Evolutionary conservation across 768 basidiomycete species (phyloP).

Genomic region (Lentinula edodes): DNA sequence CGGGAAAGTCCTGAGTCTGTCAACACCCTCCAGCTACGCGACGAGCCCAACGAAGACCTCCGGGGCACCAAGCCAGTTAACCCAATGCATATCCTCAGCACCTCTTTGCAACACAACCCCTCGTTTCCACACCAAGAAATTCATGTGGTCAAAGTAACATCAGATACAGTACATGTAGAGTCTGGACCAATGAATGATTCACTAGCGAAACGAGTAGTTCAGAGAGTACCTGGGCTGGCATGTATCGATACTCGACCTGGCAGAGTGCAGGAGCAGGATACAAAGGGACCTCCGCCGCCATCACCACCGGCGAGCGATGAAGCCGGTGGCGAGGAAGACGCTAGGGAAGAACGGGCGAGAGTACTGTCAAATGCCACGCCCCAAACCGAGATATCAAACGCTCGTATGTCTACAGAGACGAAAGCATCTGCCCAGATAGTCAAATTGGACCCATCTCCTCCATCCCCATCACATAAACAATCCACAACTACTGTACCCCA

Average conservation of each 20-base stretch:
- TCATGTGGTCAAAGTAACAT: conserved; percentile 50
- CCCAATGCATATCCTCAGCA: conserved; percentile 24
- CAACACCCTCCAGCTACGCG: conserved; percentile 20
- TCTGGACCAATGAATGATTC: conserved; percentile 27
- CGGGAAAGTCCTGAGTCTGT: conserved; percentile 30
- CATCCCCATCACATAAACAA: conserved; percentile 16
- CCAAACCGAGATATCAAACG: conserved; percentile 6
- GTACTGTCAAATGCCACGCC: conserved; percentile 14
- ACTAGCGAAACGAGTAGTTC: conserved; percentile 28
- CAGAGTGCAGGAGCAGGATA: conserved; percentile 13
- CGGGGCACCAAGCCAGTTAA: conserved; percentile 17
- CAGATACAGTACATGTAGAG: conserved; percentile 40
- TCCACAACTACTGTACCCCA: conserved; percentile 10
- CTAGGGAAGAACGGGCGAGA: conserved; percentile 16
- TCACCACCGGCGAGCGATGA: conserved; percentile 24
- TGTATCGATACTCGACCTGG: conserved; percentile 9
- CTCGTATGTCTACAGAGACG: conserved; percentile 4
- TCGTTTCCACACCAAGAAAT: conserved; percentile 34
- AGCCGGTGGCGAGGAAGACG: conserved; percentile 10
- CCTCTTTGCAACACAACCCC: conserved; percentile 14
- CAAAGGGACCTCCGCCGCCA: conserved; percentile 53
- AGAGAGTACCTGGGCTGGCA: conserved; percentile 26
- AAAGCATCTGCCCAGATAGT: neutral
- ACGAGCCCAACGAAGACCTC: conserved; percentile 12
- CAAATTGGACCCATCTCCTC: neutral